A percentile compares a stretch with the other conserved stretches of the same genome.
Conservation (phyloP, 148 eudicot species). For the Hydrangea macrophylla region DNA sequence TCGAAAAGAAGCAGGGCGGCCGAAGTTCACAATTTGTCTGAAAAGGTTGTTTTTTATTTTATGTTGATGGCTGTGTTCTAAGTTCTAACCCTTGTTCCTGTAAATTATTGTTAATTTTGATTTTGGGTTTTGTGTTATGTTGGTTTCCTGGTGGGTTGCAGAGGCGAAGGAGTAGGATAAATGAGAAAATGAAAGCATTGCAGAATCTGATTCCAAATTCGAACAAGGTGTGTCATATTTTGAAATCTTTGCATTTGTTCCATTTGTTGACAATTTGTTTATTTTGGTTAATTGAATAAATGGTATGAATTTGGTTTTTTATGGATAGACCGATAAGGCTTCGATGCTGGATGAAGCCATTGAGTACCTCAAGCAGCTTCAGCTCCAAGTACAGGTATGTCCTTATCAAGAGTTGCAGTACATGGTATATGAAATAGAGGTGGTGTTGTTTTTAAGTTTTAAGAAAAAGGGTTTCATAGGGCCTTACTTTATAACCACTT, state of each 20-base stretch:
- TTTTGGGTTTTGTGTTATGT: constrained; percentile 1
- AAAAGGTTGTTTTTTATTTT: constrained; percentile 61
- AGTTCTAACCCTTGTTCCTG: background rate
- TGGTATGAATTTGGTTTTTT: constrained; percentile 4
- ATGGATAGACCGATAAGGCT: constrained; percentile 85
- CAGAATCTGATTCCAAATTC: constrained; percentile 90
- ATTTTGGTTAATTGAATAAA: background rate
- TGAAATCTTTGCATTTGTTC: background rate
- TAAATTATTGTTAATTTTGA: background rate
- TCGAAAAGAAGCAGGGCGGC: constrained; percentile 85
- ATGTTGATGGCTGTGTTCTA: background rate
- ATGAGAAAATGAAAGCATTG: constrained; percentile 95
- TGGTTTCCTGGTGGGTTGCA: constrained; percentile 17
- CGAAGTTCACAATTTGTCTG: constrained; percentile 87
- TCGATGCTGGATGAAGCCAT: constrained; percentile 98
- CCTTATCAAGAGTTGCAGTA: background rate
- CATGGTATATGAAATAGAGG: background rate
- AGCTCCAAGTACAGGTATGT: constrained; percentile 84
- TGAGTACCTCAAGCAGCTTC: constrained; percentile 94
- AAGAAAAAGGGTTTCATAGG: too few relatives aligned
- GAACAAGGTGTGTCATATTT: constrained; percentile 54
- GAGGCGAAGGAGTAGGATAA: constrained; percentile 91
- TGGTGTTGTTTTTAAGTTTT: too few relatives aligned
- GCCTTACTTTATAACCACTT: too few relatives aligned
- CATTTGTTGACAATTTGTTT: background rate